phyloP scores from a whole-genome alignment of 257 asterid species.

The Capsicum baccatum region DNA sequence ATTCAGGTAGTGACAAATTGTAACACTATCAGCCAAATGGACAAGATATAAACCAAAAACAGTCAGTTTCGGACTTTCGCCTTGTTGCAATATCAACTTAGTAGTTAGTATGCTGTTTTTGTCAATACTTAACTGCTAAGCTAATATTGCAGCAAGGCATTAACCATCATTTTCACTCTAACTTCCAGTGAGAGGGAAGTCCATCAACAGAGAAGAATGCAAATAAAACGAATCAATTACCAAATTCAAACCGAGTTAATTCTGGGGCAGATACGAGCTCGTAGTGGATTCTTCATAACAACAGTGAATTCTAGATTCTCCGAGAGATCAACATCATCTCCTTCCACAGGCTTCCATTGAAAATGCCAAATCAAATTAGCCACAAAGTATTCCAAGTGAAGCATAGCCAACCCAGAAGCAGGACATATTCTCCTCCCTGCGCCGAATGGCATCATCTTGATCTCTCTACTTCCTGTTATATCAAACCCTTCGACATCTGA shows the following conservation, averaged over 20 bases:
- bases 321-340: slow-evolving; percentile 5
- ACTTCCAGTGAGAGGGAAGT: not conserved
- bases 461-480: slow-evolving; percentile 16
- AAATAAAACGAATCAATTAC: not conserved
- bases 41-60: not conserved
- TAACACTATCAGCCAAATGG: not conserved
- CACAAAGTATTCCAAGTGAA: slow-evolving; percentile 13
- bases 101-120: not conserved
- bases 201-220: not conserved
- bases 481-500: not conserved
- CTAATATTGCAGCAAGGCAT: slow-evolving; percentile 11
- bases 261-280: not conserved
- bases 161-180: not conserved
- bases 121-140: not conserved
- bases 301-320: slow-evolving; percentile 17
- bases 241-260: not conserved
- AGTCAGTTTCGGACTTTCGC: not conserved
- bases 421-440: slow-evolving; percentile 26
- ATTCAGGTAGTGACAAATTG: not conserved
- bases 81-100: not conserved
- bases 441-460: slow-evolving; percentile 20
- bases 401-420: not conserved
- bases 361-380: slow-evolving; percentile 14
- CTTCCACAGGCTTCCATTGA: not conserved
- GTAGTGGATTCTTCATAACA: slow-evolving; percentile 3